A percentile compares a stretch with the other conserved stretches of the same genome.
phyloP scores from a whole-genome alignment of 2,329 filamentous ascomycete genomes.

The Ceratocystis lukuohia region DNA sequence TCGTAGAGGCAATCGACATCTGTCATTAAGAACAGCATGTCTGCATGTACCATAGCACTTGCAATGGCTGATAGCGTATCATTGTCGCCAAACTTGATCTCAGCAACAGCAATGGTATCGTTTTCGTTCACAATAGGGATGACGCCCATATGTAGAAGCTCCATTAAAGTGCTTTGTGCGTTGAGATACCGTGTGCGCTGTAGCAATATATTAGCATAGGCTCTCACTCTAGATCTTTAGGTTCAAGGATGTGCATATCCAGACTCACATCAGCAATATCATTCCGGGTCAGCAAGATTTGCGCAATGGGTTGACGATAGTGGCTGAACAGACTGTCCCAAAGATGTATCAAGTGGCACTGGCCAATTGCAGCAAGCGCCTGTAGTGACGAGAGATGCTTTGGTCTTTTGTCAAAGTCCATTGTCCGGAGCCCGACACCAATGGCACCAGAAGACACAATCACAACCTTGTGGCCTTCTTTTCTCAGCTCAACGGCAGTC shows the following conservation, averaged over 20 bases:
- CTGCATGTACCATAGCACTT: conserved; percentile 90
- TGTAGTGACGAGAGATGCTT: conserved; percentile 85
- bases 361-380: conserved; percentile 88
- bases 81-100: conserved; percentile 99
- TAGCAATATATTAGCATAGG: conserved; percentile 14
- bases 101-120: conserved; percentile 87
- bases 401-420: conserved; percentile 76
- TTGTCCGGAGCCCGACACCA: conserved; percentile 78
- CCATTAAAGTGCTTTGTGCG: conserved; percentile 85
- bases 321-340: conserved; percentile 91
- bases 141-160: conserved; percentile 84
- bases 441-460: conserved; percentile 96
- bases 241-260: background rate
- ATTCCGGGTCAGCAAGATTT: conserved; percentile 85
- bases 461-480: conserved; percentile 87
- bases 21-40: conserved; percentile 96
- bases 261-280: conserved; percentile 78
- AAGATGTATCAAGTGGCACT: conserved; percentile 85
- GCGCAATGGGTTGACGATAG: conserved; percentile 78
- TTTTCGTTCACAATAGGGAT: conserved; percentile 99
- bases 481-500: conserved; percentile 72
- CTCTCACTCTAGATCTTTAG: background rate
- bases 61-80: conserved; percentile 95
- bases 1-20: conserved; percentile 97
- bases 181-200: conserved; percentile 87